A percentile compares a stretch with the other conserved stretches of the same genome.
These are phyloP conservation scores for Epichloe festucae DNA, from an alignment of 2,329 filamentous ascomycete genomes.

Conservation along the genomic window DNA sequence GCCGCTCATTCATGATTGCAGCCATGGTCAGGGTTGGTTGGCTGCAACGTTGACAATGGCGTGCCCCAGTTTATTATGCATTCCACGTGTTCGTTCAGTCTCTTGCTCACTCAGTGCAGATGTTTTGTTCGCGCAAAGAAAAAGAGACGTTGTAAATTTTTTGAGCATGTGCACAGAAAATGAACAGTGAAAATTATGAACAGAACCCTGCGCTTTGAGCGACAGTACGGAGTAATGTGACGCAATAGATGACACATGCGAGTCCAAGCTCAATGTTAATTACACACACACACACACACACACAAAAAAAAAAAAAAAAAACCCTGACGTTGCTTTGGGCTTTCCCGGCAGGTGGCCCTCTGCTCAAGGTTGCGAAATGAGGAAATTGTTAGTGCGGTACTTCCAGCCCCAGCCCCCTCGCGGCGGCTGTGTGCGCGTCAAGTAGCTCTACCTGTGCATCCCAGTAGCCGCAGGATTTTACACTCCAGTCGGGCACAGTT, in stretches of 20 bases:
- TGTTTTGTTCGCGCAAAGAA: background rate
- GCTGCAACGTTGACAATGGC: background rate
- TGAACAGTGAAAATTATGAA: background rate
- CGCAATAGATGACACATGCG: background rate
- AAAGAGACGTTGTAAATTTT: background rate
- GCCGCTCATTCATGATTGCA: background rate
- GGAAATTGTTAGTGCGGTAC: constrained; percentile 28
- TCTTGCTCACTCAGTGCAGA: background rate
- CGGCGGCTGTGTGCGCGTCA: constrained; percentile 14
- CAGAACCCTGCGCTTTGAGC: background rate
- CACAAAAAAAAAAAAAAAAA: no score
- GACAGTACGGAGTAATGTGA: background rate
- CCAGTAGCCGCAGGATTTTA: constrained; percentile 19
- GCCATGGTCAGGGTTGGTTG: background rate
- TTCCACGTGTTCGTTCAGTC: constrained; percentile 8
- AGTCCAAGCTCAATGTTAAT: constrained; percentile 1
- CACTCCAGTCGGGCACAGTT: background rate
- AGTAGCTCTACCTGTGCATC: constrained; percentile 18
- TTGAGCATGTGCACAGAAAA: background rate
- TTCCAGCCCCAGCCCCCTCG: constrained; percentile 11
- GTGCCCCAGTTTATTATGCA: background rate
- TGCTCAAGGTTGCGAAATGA: constrained; percentile 6
- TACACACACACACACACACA: background rate
- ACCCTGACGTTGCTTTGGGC: background rate
- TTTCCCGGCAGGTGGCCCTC: background rate